Evolutionary conservation across 2,329 filamentous ascomycete species (phyloP), one percentile per base, ranked within the genome.

Genomic region (Sporothrix globosa): DNA sequence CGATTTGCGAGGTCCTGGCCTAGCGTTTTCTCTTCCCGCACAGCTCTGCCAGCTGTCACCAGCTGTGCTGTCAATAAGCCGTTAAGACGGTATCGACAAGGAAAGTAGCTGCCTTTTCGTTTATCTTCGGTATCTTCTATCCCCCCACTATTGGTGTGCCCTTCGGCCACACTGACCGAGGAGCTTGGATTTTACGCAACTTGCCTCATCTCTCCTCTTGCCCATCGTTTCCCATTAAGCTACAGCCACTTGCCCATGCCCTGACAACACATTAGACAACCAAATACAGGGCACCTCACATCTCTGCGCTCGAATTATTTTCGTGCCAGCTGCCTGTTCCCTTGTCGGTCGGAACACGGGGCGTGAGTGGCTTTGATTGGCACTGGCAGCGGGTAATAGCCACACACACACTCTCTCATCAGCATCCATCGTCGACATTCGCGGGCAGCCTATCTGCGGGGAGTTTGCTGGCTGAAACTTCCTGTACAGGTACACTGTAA

Each of bases 131-230:
- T 9, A 39, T 58, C 34, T 53, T 41, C 21, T 17, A 14, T 44
- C 11, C 46, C 61, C 65, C 58, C 65, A 67, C 69, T 61, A 67
- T 39, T 63, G 44, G 21, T 53, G 21, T 53, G 14, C 34, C 50
- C 34, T 66, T 48, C 44, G 19, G 27, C 34, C 21, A 68, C 14
- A 10, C n/a, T 27, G 34, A 41, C 53, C 39, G 53, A 52, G 69
- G 39, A 70, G 54, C 66, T 71, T 60, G 69, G 68, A 71, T 71
- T 71, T 71, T 56, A 68, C 69, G 69, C 69, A 71, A 44, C 39
- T 44, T 63, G 30, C 61, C 61, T 50, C 46, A 39, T 39, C 46
- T 14, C 46, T 5, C 27, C 24, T 34, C 17, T 27, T 21, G 24
- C 13, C 46, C 58, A 46, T 46, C 39, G 19, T 44, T 61, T 61